Conservation (phyloP, 148 eudicot species). For the Cornus controversa region DNA sequence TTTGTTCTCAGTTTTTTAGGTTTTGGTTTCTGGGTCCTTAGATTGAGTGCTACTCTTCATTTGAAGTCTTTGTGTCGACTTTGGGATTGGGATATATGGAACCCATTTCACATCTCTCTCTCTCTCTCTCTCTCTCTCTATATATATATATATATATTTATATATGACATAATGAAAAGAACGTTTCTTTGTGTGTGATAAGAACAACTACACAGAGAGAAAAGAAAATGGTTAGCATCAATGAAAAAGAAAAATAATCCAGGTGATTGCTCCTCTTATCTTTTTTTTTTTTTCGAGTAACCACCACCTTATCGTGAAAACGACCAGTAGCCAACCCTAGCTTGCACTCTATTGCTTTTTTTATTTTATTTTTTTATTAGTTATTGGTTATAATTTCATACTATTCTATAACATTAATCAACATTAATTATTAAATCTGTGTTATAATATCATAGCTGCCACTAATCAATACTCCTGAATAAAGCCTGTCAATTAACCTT, state of each 20-base stretch:
- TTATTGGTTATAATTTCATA: too few species aligned
- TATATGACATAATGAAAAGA: neutral
- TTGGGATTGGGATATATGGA: neutral
- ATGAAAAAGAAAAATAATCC: neutral
- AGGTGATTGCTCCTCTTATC: neutral
- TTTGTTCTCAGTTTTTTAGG: conserved; percentile 8
- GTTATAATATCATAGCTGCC: neutral
- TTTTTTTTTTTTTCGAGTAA: neutral
- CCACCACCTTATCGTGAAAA: conserved; percentile 26
- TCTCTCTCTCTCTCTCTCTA: neutral
- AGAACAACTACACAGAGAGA: conserved; percentile 4
- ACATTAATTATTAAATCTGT: neutral
- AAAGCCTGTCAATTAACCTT: neutral
- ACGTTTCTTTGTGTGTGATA: conserved; percentile 22
- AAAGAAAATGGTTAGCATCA: neutral
- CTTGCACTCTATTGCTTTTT: conserved; percentile 12
- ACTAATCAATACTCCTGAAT: neutral
- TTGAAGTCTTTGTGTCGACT: too few species aligned
- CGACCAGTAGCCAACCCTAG: conserved; percentile 39
- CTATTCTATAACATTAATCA: too few species aligned
- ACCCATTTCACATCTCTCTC: neutral
- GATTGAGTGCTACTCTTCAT: too few species aligned
- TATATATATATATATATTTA: neutral
- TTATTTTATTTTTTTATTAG: neutral
- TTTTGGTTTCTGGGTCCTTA: neutral